Percentiles rank a stretch among this genome's conserved stretches.
Conservation (phyloP, 306 rosid genomes). For the Alnus rubra region DNA sequence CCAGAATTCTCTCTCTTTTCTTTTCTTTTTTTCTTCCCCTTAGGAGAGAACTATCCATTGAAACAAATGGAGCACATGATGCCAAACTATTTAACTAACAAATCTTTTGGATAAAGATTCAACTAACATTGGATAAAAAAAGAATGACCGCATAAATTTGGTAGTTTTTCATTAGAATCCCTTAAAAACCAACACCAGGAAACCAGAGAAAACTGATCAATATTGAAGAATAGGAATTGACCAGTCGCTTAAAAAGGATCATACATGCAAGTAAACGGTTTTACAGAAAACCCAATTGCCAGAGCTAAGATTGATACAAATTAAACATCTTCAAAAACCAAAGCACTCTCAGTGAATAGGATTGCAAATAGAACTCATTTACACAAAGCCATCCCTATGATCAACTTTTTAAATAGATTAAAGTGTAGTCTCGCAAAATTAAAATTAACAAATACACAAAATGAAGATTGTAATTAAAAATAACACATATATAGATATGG, state of each 20-base stretch:
- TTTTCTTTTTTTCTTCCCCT: not conserved
- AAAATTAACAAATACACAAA: conserved; percentile 1
- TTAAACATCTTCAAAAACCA: not conserved
- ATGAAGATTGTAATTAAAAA: not conserved
- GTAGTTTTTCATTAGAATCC: not conserved
- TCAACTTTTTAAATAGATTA: not conserved
- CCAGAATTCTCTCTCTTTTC: not conserved
- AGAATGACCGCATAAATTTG: not conserved
- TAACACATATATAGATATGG: not conserved
- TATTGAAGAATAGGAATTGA: not conserved
- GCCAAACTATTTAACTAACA: not conserved
- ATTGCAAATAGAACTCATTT: not conserved
- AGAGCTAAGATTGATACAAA: no score
- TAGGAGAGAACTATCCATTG: not conserved
- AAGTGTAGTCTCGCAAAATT: not conserved
- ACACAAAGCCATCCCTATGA: conserved; percentile 23
- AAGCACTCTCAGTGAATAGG: not conserved
- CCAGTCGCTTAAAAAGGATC: not conserved
- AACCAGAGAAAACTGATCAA: conserved; percentile 7
- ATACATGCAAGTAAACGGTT: not conserved
- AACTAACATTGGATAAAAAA: not conserved
- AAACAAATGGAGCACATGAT: not conserved
- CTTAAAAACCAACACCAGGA: not conserved
- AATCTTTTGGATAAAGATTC: not conserved
- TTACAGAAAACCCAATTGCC: not conserved